phyloP scores from a whole-genome alignment of 2,329 filamentous ascomycete species.

The Rosellinia necatrix region DNA sequence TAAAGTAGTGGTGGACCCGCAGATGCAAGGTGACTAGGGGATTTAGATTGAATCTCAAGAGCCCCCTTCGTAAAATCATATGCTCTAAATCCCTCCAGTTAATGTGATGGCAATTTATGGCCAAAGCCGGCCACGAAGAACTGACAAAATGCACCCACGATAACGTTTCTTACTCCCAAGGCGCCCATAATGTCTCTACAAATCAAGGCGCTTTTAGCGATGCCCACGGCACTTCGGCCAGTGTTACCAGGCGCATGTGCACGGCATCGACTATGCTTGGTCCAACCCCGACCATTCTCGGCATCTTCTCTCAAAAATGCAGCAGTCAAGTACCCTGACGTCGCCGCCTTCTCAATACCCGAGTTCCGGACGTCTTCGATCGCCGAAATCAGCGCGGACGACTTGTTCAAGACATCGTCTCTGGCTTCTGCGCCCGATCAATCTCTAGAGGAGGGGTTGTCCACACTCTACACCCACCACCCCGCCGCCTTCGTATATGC shows the following conservation, averaged over 20 bases:
- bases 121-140: too few species aligned
- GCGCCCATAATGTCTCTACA: slow-evolving; percentile 16
- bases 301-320: slow-evolving; percentile 6
- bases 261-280: slow-evolving; percentile 13
- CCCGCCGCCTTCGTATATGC: slow-evolving; percentile 36
- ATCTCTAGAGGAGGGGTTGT: slow-evolving; percentile 34
- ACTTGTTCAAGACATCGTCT: slow-evolving; percentile 40
- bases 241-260: slow-evolving; percentile 28
- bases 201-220: slow-evolving; percentile 34
- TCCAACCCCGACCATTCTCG: slow-evolving; percentile 14
- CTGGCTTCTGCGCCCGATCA: slow-evolving; percentile 29
- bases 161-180: slow-evolving; percentile 22
- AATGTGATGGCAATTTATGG: too few species aligned
- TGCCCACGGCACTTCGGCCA: slow-evolving; percentile 37
- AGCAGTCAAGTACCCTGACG: slow-evolving; percentile 27
- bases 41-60: too few species aligned
- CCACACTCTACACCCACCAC: slow-evolving; percentile 35
- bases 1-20: neutral
- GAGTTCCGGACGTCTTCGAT: slow-evolving; percentile 33
- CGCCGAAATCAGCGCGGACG: slow-evolving; percentile 37
- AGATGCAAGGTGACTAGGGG: too few species aligned
- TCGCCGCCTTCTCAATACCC: slow-evolving; percentile 39
- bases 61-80: too few species aligned
- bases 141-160: slow-evolving; percentile 6
- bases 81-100: too few species aligned